phyloP scores from a whole-genome alignment of 164 flowering plant genomes.

The Amborella trichopoda region DNA sequence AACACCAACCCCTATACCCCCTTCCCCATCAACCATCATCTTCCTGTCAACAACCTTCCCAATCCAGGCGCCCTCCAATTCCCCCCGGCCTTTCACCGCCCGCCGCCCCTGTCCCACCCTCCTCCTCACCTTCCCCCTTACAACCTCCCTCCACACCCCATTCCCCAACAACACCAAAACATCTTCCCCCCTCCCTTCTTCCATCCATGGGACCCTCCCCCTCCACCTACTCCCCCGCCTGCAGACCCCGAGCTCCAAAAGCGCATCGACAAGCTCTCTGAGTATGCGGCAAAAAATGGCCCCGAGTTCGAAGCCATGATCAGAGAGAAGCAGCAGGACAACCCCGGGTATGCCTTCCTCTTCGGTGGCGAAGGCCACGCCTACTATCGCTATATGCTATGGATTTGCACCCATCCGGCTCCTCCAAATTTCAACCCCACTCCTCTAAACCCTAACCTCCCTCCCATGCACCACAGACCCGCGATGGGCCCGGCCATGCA shows the following conservation, averaged over 20 bases:
- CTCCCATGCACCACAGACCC: constrained; percentile 21
- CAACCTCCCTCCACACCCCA: constrained; percentile 35
- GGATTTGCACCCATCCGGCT: constrained; percentile 49
- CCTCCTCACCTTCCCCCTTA: constrained; percentile 54
- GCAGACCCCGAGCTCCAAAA: constrained; percentile 89
- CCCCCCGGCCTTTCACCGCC: constrained; percentile 36
- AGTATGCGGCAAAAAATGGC: constrained; percentile 83
- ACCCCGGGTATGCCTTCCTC: constrained; percentile 81
- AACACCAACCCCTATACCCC: too few species aligned
- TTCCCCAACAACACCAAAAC: constrained; percentile 18
- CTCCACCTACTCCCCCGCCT: constrained; percentile 73
- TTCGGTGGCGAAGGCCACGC: constrained; percentile 92
- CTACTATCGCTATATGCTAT: constrained; percentile 81
- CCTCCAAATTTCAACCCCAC: constrained; percentile 37
- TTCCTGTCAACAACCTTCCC: too few species aligned
- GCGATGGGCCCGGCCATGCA: constrained; percentile 44
- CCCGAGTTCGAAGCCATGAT: constrained; percentile 97
- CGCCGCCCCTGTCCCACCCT: constrained; percentile 53
- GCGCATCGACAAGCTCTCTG: constrained; percentile 86
- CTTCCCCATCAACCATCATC: too few species aligned
- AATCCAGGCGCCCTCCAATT: constrained; percentile 24
- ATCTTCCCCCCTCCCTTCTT: constrained; percentile 26
- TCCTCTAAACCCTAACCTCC: constrained; percentile 50
- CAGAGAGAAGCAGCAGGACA: constrained; percentile 83
- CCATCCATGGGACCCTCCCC: constrained; percentile 45